Conservation (phyloP, 2,329 filamentous ascomycete species). For the Cordyceps farinosa region DNA sequence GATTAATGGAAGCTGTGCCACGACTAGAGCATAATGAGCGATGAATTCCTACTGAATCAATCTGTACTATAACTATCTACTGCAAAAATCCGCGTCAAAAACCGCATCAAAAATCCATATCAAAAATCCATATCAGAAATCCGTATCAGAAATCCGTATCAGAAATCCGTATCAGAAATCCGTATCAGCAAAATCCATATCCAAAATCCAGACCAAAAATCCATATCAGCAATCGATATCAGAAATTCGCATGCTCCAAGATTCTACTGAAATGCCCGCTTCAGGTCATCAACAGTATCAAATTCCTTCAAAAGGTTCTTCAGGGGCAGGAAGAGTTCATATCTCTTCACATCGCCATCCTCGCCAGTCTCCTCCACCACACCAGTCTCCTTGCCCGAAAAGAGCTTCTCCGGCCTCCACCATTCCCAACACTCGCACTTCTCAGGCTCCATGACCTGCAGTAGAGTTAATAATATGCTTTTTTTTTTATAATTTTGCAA, state of each 20-base stretch:
- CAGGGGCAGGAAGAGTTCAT: conserved; percentile 33
- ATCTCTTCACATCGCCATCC: too few species aligned
- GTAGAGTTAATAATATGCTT: neutral
- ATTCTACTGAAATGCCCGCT: neutral
- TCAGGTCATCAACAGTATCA: conserved; percentile 23
- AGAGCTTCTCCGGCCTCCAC: conserved; percentile 44
- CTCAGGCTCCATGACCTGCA: conserved; percentile 41
- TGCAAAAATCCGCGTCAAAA: too few species aligned
- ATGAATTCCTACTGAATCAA: neutral
- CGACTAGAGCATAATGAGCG: conserved; percentile 3
- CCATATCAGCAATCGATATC: too few species aligned
- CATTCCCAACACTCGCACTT: conserved; percentile 52
- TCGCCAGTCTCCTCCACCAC: neutral
- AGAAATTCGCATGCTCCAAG: too few species aligned
- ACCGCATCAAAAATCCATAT: too few species aligned
- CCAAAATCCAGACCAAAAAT: too few species aligned
- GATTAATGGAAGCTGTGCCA: conserved; percentile 11
- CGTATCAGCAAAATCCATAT: too few species aligned
- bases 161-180: too few species aligned
- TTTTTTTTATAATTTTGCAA: too few species aligned
- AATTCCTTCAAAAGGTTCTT: conserved; percentile 29
- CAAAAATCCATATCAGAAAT: too few species aligned
- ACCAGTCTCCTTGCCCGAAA: conserved; percentile 26
- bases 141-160: too few species aligned
- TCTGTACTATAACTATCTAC: neutral